These are phyloP conservation scores for Trichomonascaceae sp. DNA, from an alignment of 1,139 yeast species.

Conservation along the genomic window DNA sequence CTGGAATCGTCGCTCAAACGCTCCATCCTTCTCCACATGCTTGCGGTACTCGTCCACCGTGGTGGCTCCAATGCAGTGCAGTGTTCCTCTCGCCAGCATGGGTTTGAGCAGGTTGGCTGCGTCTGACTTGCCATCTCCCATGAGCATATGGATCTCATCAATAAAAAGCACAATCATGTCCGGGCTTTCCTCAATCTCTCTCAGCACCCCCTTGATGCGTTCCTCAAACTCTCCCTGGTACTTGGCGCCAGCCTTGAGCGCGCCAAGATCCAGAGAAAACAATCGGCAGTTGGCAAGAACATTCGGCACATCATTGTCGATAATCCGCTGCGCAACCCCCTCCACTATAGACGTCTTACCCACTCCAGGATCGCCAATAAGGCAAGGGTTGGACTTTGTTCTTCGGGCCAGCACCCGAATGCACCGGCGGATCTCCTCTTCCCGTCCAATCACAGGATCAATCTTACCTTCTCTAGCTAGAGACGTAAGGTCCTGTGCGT, in stretches of 20 bases:
- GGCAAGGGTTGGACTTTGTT: constrained; percentile 89
- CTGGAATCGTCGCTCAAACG: constrained; percentile 97
- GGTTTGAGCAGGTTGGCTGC: constrained; percentile 97
- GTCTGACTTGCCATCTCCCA: constrained; percentile 93
- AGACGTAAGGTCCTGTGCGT: constrained; percentile 87
- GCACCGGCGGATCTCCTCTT: constrained; percentile 92
- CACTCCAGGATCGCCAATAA: constrained; percentile 98
- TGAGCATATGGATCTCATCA: constrained; percentile 96
- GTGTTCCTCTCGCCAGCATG: constrained; percentile 88
- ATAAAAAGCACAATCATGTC: constrained; percentile 80
- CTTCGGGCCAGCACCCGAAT: constrained; percentile 90
- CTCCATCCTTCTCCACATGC: constrained; percentile 91
- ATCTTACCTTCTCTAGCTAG: constrained; percentile 87
- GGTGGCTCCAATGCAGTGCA: constrained; percentile 98
- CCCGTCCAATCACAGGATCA: constrained; percentile 98
- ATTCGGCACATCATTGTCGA: constrained; percentile 89
- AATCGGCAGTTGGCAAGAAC: constrained; percentile 69
- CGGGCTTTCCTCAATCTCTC: constrained; percentile 81
- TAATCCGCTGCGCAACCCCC: constrained; percentile 95
- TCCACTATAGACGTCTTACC: constrained; percentile 98
- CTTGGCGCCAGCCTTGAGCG: constrained; percentile 96
- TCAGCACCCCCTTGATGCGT: constrained; percentile 88
- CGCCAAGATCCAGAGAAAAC: constrained; percentile 85
- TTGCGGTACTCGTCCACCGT: constrained; percentile 90
- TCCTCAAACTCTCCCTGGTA: constrained; percentile 98